A percentile compares a stretch with the other conserved stretches of the same genome.
Conservation (phyloP, 306 rosid species). For the Neltuma alba region DNA sequence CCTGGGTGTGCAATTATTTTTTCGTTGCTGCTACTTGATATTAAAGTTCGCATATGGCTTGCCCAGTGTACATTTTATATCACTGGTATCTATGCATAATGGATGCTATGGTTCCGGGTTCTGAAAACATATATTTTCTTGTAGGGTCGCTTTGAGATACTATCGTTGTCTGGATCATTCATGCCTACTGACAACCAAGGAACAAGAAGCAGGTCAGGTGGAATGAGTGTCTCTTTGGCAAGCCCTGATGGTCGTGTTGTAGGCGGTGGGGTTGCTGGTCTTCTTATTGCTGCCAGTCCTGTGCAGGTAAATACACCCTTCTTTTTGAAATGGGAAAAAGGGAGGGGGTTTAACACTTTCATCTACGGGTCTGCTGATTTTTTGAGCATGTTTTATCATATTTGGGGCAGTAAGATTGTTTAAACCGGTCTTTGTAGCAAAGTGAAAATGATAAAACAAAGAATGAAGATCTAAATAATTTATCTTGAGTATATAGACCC, state of each 20-base stretch:
- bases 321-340: neutral
- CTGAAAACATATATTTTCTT: slow-evolving; percentile 22
- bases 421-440: too few species aligned
- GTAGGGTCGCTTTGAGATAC: slow-evolving; percentile 87
- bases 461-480: neutral
- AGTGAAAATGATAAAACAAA: neutral
- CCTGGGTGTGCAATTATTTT: neutral
- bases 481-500: neutral
- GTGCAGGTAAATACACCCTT: slow-evolving; percentile 58
- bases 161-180: slow-evolving; percentile 76
- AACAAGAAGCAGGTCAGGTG: slow-evolving; percentile 75
- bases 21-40: neutral
- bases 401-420: neutral
- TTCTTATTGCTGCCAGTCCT: slow-evolving; percentile 76
- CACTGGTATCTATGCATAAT: slow-evolving; percentile 1
- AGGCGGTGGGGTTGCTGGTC: slow-evolving; percentile 80
- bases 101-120: slow-evolving; percentile 5
- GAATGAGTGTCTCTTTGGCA: slow-evolving; percentile 74
- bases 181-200: slow-evolving; percentile 80
- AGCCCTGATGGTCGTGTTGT: slow-evolving; percentile 78
- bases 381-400: neutral
- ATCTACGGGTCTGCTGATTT: neutral
- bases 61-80: neutral
- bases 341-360: neutral
- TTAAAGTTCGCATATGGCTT: neutral